A percentile compares a stretch with the other conserved stretches of the same genome.
Evolutionary conservation across 345 rosid genomes (phyloP).

Genomic region (Cardamine chenopodiifolia): DNA sequence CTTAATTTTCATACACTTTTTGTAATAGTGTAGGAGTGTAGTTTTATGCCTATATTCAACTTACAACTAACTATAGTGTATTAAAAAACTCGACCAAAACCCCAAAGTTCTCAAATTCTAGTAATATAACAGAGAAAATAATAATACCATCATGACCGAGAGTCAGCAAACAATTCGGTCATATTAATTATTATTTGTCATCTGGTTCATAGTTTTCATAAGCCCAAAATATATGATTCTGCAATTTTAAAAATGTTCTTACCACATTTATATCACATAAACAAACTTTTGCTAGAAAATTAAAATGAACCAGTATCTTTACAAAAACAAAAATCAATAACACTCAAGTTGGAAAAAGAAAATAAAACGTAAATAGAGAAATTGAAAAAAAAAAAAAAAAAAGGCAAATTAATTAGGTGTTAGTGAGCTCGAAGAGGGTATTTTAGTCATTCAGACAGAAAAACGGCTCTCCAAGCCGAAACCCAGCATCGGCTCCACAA

Average conservation of each 20-base stretch:
- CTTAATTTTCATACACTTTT: neutral
- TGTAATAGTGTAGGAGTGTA: neutral
- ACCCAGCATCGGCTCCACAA: conserved; percentile 60
- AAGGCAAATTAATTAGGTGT: conserved; percentile 24
- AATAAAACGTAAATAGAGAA: conserved; percentile 27
- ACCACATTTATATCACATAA: conserved; percentile 28
- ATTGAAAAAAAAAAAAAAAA: neutral
- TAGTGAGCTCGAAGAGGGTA: conserved; percentile 26
- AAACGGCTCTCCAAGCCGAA: conserved; percentile 68
- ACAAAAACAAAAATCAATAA: conserved; percentile 27
- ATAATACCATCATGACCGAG: neutral
- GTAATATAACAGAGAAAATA: neutral
- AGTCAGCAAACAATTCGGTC: neutral
- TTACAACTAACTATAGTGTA: neutral
- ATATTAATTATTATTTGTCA: neutral
- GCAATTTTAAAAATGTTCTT: neutral
- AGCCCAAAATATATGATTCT: neutral
- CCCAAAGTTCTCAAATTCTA: neutral
- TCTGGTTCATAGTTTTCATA: neutral
- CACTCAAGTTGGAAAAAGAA: conserved; percentile 2
- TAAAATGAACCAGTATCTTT: conserved; percentile 15
- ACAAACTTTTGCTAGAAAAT: conserved; percentile 7
- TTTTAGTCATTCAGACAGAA: conserved; percentile 52
- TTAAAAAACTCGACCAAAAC: neutral
- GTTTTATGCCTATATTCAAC: neutral